These are phyloP conservation scores for Epichloe uncinata DNA, from an alignment of 2,329 filamentous ascomycete species.

Conservation along the genomic window DNA sequence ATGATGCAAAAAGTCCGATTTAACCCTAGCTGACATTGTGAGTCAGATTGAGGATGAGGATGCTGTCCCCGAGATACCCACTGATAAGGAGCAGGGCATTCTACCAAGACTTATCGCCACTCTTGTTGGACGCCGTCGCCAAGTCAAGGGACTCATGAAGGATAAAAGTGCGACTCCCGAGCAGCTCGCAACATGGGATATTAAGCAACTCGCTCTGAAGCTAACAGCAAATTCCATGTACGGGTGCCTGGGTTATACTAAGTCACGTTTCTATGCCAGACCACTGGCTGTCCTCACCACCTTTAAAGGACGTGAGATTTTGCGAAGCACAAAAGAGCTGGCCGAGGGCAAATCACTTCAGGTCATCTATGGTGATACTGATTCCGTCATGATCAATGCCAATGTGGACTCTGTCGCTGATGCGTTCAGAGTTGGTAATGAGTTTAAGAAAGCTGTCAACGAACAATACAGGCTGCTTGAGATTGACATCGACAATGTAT, in stretches of 20 bases:
- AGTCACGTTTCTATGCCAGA: conserved; percentile 92
- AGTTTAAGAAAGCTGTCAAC: conserved; percentile 93
- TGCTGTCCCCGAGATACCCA: conserved; percentile 74
- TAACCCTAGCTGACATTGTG: conserved; percentile 14
- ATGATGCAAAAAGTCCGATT: not conserved
- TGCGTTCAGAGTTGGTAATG: conserved; percentile 78
- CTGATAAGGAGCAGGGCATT: conserved; percentile 67
- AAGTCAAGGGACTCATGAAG: conserved; percentile 97
- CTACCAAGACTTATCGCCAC: conserved; percentile 84
- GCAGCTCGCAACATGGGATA: conserved; percentile 89
- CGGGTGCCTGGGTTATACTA: conserved; percentile 91
- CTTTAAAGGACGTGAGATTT: conserved; percentile 93
- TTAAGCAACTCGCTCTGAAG: conserved; percentile 93
- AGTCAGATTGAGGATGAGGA: conserved; percentile 57
- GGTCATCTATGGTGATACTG: conserved; percentile 97
- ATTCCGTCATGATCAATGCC: conserved; percentile 99
- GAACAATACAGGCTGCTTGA: conserved; percentile 84
- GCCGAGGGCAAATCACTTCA: conserved; percentile 83
- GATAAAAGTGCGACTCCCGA: conserved; percentile 75
- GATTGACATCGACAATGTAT: conserved; percentile 97
- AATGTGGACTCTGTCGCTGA: conserved; percentile 89
- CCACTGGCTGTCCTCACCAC: conserved; percentile 93
- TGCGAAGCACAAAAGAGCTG: conserved; percentile 88
- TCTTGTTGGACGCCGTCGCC: conserved; percentile 73
- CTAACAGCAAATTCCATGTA: conserved; percentile 99